phyloP scores from a whole-genome alignment of 2,329 filamentous ascomycete species.

The Fusarium metavorans region DNA sequence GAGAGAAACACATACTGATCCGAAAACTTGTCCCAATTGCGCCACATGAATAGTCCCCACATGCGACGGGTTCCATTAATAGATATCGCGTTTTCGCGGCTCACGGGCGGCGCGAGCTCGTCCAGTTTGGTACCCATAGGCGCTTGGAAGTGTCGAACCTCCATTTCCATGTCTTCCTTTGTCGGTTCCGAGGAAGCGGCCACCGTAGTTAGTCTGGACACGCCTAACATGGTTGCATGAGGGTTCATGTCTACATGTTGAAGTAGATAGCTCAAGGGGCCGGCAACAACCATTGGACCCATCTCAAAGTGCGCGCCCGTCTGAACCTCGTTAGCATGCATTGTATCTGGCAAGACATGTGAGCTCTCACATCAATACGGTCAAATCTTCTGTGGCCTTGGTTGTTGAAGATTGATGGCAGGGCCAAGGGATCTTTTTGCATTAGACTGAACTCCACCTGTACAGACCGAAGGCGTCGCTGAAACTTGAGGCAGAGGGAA shows the following conservation, averaged over 20 bases:
- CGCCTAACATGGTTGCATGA: constrained; percentile 38
- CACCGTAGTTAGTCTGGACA: constrained; percentile 13
- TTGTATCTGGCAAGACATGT: neutral
- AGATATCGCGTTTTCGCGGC: neutral
- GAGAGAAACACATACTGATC: constrained; percentile 17
- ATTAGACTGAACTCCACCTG: constrained; percentile 11
- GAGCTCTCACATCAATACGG: constrained; percentile 27
- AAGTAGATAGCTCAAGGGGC: constrained; percentile 21
- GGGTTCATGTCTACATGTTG: constrained; percentile 43
- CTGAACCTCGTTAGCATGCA: constrained; percentile 18
- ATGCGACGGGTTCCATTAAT: constrained; percentile 25
- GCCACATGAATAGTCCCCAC: constrained; percentile 39
- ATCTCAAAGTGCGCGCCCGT: neutral
- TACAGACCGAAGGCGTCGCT: constrained; percentile 12
- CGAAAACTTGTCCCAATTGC: constrained; percentile 43
- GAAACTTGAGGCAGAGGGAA: constrained; percentile 36
- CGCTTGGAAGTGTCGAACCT: too few relatives aligned
- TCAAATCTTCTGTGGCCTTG: constrained; percentile 13
- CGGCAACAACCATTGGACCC: constrained; percentile 27
- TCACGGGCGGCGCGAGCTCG: constrained; percentile 31
- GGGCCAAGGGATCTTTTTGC: neutral
- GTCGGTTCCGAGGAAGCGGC: neutral
- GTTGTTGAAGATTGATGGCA: neutral
- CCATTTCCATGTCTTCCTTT: neutral
- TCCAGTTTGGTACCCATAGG: constrained; percentile 29